Evolutionary conservation across 106 monocot species (phyloP).

Genomic region (Dactylorhiza incarnata): DNA sequence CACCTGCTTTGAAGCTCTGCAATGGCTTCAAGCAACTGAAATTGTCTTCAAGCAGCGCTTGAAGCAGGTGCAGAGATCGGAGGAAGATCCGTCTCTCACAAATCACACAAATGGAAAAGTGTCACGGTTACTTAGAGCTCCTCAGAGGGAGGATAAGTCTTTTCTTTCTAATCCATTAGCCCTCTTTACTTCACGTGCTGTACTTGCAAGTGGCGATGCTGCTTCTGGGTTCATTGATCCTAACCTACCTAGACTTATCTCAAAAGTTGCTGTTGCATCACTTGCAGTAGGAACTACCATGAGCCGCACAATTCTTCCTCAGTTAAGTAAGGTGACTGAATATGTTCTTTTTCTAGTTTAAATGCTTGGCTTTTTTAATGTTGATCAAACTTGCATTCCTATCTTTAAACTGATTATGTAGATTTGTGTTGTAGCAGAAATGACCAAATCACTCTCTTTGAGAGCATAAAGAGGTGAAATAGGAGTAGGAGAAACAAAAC

Average conservation of each 20-base stretch:
- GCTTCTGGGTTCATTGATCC: slow-evolving; percentile 70
- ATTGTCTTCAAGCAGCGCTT: too few species aligned
- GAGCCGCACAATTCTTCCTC: slow-evolving; percentile 61
- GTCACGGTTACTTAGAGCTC: slow-evolving; percentile 64
- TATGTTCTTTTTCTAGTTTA: neutral
- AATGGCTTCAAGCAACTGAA: too few species aligned
- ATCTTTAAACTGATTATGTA: neutral
- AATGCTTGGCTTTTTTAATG: neutral
- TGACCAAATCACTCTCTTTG: too few species aligned
- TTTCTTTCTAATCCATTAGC: slow-evolving; percentile 50
- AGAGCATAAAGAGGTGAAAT: too few species aligned
- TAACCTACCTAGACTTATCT: slow-evolving; percentile 54
- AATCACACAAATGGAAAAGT: slow-evolving; percentile 75
- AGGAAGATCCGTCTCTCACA: slow-evolving; percentile 67
- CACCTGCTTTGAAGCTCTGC: too few species aligned
- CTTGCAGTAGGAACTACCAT: slow-evolving; percentile 53
- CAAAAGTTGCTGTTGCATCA: slow-evolving; percentile 53
- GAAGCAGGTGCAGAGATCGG: too few species aligned
- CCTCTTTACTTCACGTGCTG: slow-evolving; percentile 58
- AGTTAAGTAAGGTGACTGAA: slow-evolving; percentile 59
- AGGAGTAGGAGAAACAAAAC: too few species aligned
- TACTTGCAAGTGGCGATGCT: slow-evolving; percentile 80
- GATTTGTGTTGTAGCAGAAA: too few species aligned
- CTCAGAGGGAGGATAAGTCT: slow-evolving; percentile 34
- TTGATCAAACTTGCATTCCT: neutral